phyloP scores from a whole-genome alignment of 208 protist species.

The Phytomonas sp. region DNA sequence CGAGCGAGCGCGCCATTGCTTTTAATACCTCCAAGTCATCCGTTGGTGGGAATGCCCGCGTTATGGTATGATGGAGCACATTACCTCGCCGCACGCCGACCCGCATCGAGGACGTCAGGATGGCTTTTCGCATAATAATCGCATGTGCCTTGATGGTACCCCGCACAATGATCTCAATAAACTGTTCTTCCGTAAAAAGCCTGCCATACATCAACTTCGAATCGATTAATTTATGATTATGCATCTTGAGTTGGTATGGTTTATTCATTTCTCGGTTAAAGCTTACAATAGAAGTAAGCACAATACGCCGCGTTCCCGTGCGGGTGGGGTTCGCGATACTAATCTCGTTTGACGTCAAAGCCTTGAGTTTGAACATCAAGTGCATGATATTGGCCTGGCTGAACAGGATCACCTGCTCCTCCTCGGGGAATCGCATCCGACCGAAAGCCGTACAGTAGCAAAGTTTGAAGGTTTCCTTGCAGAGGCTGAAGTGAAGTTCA shows the following conservation, averaged over 20 bases:
- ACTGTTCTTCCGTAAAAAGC: slow-evolving; percentile 39
- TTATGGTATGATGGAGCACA: background rate
- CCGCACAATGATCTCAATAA: slow-evolving; percentile 23
- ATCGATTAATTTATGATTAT: background rate
- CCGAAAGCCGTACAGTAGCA: slow-evolving; percentile 42
- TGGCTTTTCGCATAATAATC: slow-evolving; percentile 20
- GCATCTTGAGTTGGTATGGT: background rate
- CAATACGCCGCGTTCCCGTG: slow-evolving; percentile 8
- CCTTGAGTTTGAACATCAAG: slow-evolving; percentile 4
- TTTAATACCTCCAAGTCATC: slow-evolving; percentile 15
- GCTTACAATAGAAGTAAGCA: slow-evolving; percentile 7
- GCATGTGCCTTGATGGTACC: slow-evolving; percentile 13
- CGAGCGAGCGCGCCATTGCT: background rate
- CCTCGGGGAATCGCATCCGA: slow-evolving; percentile 36
- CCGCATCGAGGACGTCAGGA: slow-evolving; percentile 17
- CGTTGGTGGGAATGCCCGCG: slow-evolving; percentile 6
- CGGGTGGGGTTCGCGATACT: slow-evolving; percentile 24
- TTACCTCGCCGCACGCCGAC: slow-evolving; percentile 14
- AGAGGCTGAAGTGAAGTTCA: slow-evolving; percentile 45
- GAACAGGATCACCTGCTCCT: slow-evolving; percentile 25
- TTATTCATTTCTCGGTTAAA: background rate
- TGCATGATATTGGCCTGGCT: slow-evolving; percentile 18
- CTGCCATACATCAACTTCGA: slow-evolving; percentile 37
- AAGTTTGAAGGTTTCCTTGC: slow-evolving; percentile 24
- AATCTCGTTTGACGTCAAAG: slow-evolving; percentile 30